Percentiles rank a stretch among this genome's conserved stretches.
Conservation (phyloP, 306 rosid species). For the Amphicarpaea edgeworthii region DNA sequence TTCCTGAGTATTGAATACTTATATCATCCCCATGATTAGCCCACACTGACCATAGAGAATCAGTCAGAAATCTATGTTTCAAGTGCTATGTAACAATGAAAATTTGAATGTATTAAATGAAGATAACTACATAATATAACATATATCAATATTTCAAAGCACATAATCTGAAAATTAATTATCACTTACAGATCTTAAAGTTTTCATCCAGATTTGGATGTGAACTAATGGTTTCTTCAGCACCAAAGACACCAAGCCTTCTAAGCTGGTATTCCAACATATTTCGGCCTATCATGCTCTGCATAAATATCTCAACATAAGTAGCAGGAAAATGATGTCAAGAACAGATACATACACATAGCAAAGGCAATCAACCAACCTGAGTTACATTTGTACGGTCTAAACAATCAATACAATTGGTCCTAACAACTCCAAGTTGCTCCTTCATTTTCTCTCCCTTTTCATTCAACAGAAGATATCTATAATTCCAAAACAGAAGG, state of each 20-base stretch:
- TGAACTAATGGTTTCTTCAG: constrained; percentile 93
- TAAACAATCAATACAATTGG: constrained; percentile 95
- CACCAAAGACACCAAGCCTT: constrained; percentile 91
- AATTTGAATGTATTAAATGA: constrained; percentile 31
- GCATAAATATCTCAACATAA: constrained; percentile 49
- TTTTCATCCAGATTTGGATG: constrained; percentile 89
- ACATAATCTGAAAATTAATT: constrained; percentile 42
- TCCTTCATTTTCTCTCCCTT: constrained; percentile 97
- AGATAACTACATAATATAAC: constrained; percentile 23
- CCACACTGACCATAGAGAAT: constrained; percentile 76
- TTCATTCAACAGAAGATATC: constrained; percentile 86
- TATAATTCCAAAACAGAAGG: constrained; percentile 50
- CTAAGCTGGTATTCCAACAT: constrained; percentile 94
- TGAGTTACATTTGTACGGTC: constrained; percentile 99
- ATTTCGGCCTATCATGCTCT: constrained; percentile 94
- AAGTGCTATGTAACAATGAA: constrained; percentile 34
- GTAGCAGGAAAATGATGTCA: constrained; percentile 46
- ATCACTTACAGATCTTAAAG: constrained; percentile 79
- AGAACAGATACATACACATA: neutral
- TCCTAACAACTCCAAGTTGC: constrained; percentile 91
- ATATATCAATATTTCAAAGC: constrained; percentile 10
- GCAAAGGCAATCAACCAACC: constrained; percentile 57
- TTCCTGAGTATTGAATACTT: constrained; percentile 94
- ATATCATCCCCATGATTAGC: constrained; percentile 98
- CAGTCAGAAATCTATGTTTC: constrained; percentile 37